Base-by-base conservation (phyloP, 805 yeast genomes). In the Kuraishia hungarica region DNA sequence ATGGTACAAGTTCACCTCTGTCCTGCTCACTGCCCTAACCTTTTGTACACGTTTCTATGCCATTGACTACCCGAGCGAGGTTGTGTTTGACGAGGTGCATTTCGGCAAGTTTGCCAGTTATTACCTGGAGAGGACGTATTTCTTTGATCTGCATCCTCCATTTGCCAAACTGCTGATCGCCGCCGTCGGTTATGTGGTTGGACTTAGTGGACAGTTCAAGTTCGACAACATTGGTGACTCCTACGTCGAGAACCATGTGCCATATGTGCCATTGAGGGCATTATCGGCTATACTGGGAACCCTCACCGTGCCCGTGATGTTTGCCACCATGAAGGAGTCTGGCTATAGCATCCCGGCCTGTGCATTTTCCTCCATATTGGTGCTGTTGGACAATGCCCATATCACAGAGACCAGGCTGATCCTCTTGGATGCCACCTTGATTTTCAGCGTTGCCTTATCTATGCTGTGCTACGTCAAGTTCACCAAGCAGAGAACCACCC, bases 131-230 rank as follows among this genome's bases (percentile, higher is more conserved):
- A 79, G 97, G 59, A 87, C 97, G 0, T 94, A 89, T 70, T 94
- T 90, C 70, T 94, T 94, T 65, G 99, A 94, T 72, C 83, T 94
- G 53, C 99, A 94, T 72, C 99, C 99, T 10, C 99, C 99, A 22
- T 89, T 94, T 70, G 99, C 97, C 54, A 94, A 94, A 69, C 77
- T 94, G 68, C 76, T 92, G 61, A 89, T 93, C 71, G 98, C 98
- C 0, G 78, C 84, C 56, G 89, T 86, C 47, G 99, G 99, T 49
- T 90, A 86, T 77, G 63, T 94, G 23, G 83, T 86, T 53, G 97
- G 97, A 2, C 94, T 89, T 69, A 84, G 87, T 64, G 99, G 99
- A n/a, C 69, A 80, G 13, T 94, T 91, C 77, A 89, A 91, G 70
- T 94, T 93, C 64, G 96, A 91, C 59, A 83, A 79, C 64, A 92